phyloP scores from a whole-genome alignment of 768 basidiomycete species.

The Pleurotus platypus region DNA sequence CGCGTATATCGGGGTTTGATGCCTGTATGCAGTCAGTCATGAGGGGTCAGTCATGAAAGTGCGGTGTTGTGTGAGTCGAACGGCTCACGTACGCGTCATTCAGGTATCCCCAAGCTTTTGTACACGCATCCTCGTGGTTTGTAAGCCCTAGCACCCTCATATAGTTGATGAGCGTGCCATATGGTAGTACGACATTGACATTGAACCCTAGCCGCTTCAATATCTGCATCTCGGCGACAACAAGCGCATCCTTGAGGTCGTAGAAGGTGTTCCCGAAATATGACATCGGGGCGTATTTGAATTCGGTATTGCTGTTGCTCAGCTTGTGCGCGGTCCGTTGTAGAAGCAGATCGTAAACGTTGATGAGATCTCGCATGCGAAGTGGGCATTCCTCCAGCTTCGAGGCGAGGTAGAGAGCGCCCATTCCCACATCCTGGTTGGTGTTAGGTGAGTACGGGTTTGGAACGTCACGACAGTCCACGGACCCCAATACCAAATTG shows the following conservation, averaged over 20 bases:
- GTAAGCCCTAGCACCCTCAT: conserved; percentile 86
- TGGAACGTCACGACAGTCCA: conserved; percentile 7
- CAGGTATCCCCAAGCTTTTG: conserved; percentile 88
- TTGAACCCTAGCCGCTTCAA: conserved; percentile 95
- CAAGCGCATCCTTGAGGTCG: conserved; percentile 90
- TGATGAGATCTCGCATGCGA: conserved; percentile 91
- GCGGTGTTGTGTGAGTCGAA: background rate
- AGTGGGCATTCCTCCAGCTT: conserved; percentile 92
- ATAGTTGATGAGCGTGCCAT: conserved; percentile 94
- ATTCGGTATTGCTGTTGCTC: conserved; percentile 26
- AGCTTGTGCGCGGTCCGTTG: conserved; percentile 60
- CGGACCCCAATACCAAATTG: conserved; percentile 91
- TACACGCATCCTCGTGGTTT: conserved; percentile 62
- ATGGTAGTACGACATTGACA: conserved; percentile 89
- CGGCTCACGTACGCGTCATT: conserved; percentile 79
- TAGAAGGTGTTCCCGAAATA: conserved; percentile 90
- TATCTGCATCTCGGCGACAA: conserved; percentile 96
- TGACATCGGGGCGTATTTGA: conserved; percentile 81
- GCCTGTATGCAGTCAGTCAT: conserved; percentile 37
- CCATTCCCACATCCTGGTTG: conserved; percentile 80
- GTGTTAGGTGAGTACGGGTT: conserved; percentile 4
- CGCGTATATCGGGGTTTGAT: conserved; percentile 92
- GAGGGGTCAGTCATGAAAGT: too few relatives aligned
- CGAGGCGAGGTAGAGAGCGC: conserved; percentile 82
- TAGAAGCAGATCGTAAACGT: conserved; percentile 87